phyloP scores from a whole-genome alignment of 164 flowering plant genomes.

The Dillenia turbinata region DNA sequence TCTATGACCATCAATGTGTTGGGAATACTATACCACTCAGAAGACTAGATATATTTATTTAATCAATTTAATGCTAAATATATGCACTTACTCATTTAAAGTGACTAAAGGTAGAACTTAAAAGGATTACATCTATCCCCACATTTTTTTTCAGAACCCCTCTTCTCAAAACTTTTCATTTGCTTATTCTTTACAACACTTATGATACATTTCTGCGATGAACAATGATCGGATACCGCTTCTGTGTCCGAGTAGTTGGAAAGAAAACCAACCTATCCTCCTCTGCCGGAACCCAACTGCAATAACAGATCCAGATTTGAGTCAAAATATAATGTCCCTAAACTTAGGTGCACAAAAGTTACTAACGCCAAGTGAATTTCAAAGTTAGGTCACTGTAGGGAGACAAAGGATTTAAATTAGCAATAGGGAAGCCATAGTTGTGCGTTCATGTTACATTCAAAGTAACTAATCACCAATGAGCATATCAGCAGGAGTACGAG shows the following conservation, averaged over 20 bases:
- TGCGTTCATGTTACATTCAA: too few relatives aligned
- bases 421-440: background rate
- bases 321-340: background rate
- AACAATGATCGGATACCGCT: conserved; percentile 73
- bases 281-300: conserved; percentile 84
- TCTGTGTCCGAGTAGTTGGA: conserved; percentile 88
- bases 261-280: conserved; percentile 91
- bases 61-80: too few relatives aligned
- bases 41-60: too few relatives aligned
- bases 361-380: background rate
- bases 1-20: too few relatives aligned
- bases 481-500: too few relatives aligned
- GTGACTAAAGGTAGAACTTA: too few relatives aligned
- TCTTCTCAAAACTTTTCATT: too few relatives aligned
- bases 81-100: too few relatives aligned
- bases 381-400: too few relatives aligned
- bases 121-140: too few relatives aligned
- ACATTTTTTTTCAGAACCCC: background rate
- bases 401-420: background rate
- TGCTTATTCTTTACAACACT: conserved; percentile 15
- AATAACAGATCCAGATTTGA: background rate
- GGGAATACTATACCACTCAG: too few relatives aligned
- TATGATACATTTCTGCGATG: conserved; percentile 17
- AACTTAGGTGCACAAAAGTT: background rate
- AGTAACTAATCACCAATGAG: too few relatives aligned